Evolutionary conservation across 345 rosid species (phyloP).

Genomic region (Citrus australasica): DNA sequence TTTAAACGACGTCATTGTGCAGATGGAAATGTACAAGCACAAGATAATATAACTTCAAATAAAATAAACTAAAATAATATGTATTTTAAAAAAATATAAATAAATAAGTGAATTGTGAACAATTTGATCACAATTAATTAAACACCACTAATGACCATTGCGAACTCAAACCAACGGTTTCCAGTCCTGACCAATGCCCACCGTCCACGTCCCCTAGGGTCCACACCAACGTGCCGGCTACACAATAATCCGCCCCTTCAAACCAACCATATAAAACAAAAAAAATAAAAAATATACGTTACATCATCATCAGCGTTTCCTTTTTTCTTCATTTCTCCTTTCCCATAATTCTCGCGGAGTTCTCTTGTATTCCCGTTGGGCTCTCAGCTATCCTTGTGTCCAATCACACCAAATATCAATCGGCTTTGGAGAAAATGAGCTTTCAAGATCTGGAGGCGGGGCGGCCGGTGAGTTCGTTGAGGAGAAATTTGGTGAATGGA

Average conservation of each 20-base stretch:
- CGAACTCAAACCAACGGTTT: neutral
- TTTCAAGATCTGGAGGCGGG: slow-evolving; percentile 94
- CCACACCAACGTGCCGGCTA: slow-evolving; percentile 11
- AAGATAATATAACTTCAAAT: no score
- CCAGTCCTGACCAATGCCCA: neutral
- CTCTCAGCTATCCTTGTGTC: neutral
- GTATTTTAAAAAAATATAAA: no score
- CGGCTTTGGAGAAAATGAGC: slow-evolving; percentile 47
- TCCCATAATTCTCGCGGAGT: neutral
- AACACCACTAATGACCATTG: neutral
- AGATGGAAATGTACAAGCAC: no score
- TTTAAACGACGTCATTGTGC: no score
- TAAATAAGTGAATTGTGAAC: no score
- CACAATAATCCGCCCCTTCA: neutral
- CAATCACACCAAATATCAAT: neutral
- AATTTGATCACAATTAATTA: neutral
- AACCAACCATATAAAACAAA: neutral
- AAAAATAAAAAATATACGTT: neutral
- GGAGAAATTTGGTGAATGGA: slow-evolving; percentile 50
- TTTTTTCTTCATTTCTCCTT: neutral
- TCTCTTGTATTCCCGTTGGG: neutral
- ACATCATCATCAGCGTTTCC: neutral
- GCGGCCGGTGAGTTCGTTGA: slow-evolving; percentile 38
- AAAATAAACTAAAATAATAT: no score
- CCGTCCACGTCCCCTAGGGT: slow-evolving; percentile 8